phyloP scores from a whole-genome alignment of 306 rosid species.

The Sicyos edulis region DNA sequence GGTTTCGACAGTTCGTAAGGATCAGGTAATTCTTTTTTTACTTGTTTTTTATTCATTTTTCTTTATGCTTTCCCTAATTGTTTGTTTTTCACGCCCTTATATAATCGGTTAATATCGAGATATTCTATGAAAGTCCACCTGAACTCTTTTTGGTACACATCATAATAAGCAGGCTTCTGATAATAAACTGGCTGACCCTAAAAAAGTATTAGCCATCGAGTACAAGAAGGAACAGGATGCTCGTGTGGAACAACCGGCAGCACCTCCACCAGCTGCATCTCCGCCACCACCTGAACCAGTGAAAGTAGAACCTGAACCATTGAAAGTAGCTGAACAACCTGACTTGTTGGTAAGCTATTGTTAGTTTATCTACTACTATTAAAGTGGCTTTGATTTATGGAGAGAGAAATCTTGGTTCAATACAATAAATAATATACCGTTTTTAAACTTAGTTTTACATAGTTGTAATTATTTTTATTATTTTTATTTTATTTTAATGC shows the following conservation, averaged over 20 bases:
- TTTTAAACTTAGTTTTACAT: neutral
- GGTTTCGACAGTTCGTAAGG: constrained; percentile 58
- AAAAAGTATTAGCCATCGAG: constrained; percentile 83
- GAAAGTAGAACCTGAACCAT: constrained; percentile 79
- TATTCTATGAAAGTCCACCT: neutral
- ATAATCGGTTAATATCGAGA: neutral
- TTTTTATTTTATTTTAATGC: neutral
- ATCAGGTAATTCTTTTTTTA: constrained; percentile 49
- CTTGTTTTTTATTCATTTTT: neutral
- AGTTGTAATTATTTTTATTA: neutral
- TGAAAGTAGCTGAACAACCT: constrained; percentile 68
- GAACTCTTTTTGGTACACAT: neutral
- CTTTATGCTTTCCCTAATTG: neutral
- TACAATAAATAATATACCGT: no score
- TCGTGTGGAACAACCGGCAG: constrained; percentile 41
- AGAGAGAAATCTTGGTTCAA: no score
- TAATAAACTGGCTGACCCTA: constrained; percentile 56
- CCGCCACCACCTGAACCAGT: constrained; percentile 70
- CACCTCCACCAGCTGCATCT: constrained; percentile 28
- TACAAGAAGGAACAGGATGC: constrained; percentile 53
- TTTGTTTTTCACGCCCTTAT: neutral
- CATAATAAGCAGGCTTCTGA: constrained; percentile 40
- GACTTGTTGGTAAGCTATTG: constrained; percentile 69
- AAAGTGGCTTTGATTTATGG: no score
- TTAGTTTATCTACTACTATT: neutral